A percentile compares a stretch with the other conserved stretches of the same genome.
phyloP scores from a whole-genome alignment of 2,329 filamentous ascomycete species.

The Sclerotinia subarctica region DNA sequence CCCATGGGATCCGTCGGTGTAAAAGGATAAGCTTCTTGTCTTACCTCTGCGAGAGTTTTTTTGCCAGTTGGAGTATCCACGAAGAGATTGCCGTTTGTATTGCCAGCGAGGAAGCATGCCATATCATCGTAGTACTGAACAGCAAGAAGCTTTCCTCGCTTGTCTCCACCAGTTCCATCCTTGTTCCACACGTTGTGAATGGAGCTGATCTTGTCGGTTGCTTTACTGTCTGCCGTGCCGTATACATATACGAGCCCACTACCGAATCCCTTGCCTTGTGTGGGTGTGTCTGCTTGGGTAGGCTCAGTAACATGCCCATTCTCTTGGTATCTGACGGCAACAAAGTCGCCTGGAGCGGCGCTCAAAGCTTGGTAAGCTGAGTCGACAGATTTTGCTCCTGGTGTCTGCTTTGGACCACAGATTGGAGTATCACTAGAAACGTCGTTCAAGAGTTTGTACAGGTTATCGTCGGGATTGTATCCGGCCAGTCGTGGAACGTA shows the following conservation, averaged over 20 bases:
- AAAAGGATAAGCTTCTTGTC: conserved; percentile 55
- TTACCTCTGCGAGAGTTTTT: conserved; percentile 37
- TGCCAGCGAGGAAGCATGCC: conserved; percentile 63
- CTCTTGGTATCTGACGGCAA: conserved; percentile 68
- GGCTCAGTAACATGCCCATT: conserved; percentile 70
- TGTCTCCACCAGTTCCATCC: conserved; percentile 77
- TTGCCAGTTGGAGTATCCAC: neutral
- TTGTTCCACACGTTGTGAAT: conserved; percentile 76
- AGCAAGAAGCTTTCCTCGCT: conserved; percentile 70
- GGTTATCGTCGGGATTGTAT: neutral
- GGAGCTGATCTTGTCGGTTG: conserved; percentile 51
- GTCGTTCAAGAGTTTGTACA: neutral
- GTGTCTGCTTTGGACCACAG: neutral
- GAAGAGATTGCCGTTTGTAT: conserved; percentile 8
- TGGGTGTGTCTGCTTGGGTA: conserved; percentile 42
- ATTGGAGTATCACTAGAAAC: neutral
- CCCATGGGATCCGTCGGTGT: conserved; percentile 46
- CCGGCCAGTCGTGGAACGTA: conserved; percentile 52
- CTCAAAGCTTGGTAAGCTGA: conserved; percentile 32
- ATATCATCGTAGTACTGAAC: conserved; percentile 85
- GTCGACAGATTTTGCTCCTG: neutral
- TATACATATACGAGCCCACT: conserved; percentile 74
- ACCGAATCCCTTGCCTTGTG: conserved; percentile 54
- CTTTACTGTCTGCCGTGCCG: conserved; percentile 58
- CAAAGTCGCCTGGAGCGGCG: conserved; percentile 56